Evolutionary conservation across 495 filamentous ascomycete genomes (phyloP), one percentile per base, ranked within the genome.

Genomic region (Jackrogersella multiformis): DNA sequence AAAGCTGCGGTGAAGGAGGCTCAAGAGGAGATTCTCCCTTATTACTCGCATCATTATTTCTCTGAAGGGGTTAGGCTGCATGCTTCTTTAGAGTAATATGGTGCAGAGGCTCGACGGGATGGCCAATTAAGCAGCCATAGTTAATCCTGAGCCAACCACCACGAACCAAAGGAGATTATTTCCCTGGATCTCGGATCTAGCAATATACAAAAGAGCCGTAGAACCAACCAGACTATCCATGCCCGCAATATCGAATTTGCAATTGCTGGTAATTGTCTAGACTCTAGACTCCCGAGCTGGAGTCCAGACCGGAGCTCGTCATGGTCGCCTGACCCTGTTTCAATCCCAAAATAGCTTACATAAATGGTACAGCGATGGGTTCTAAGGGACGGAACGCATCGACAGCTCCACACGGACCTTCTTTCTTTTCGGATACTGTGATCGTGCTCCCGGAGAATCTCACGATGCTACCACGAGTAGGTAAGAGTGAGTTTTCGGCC

Each of bases 121-220:
- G 45, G 38, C 67, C 61, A 65, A 70, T 61, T 51, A 70, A 53
- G 51, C 56, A 61, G 16, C 41, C 28, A 56, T 61, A 45, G 20
- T 26, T 57, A 46, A 56, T 36, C 54, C 56, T 34, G 35, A 23
- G 32, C 61, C 61, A 65, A 58, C 61, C 67, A 57, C 9, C 18
- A 32, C 52, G 44, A 48, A 54, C 56, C 15, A 44, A 52, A 56
- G 13, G 32, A 57, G 48, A 35, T 41, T 41, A 56, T 15, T 61
- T 56, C 34, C 67, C 67, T 70, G 67, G 67, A 21, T 65, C 61
- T 65, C 52, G 67, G 67, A 65, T 61, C 67, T 57, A 32, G 56
- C 56, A 65, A 70, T 70, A 32, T 69, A 65, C 21, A 64, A 26
- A 61, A 34, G 41, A 52, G 54, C 48, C 56, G 51, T 49, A 42